phyloP scores from a whole-genome alignment of 1,139 yeast species.

The Debaryomyces subglobosus region DNA sequence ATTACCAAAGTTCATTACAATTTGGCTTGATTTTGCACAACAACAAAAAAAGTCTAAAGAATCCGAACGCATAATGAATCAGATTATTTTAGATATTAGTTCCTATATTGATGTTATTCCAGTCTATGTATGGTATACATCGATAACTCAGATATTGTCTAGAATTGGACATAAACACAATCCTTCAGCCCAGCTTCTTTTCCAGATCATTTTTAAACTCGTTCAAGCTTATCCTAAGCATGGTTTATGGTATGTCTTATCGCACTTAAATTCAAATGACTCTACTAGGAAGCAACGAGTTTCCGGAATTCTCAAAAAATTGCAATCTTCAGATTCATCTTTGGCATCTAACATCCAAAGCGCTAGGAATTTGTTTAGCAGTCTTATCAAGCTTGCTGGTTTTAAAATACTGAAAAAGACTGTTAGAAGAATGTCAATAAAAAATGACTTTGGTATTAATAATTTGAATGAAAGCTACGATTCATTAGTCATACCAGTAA shows the following conservation, averaged over 20 bases:
- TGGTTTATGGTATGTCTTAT: conserved; percentile 82
- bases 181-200: conserved; percentile 58
- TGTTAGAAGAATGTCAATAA: conserved; percentile 36
- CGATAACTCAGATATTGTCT: conserved; percentile 83
- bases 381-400: conserved; percentile 40
- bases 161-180: conserved; percentile 69
- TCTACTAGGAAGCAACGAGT: conserved; percentile 57
- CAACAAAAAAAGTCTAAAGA: conserved; percentile 27
- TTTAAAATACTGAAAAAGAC: conserved; percentile 40
- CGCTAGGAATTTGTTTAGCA: conserved; percentile 39
- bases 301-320: conserved; percentile 26
- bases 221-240: conserved; percentile 75
- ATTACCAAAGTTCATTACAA: conserved; percentile 82
- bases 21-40: conserved; percentile 87
- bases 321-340: conserved; percentile 16
- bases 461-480: conserved; percentile 56
- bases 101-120: conserved; percentile 54
- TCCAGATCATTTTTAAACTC: conserved; percentile 58
- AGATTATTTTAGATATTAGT: conserved; percentile 57
- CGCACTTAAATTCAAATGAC: conserved; percentile 73
- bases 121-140: conserved; percentile 76
- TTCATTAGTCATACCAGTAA: conserved; percentile 79
- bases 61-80: conserved; percentile 42
- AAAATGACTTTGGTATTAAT: conserved; percentile 49
- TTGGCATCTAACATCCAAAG: conserved; percentile 20